A percentile compares a stretch with the other conserved stretches of the same genome.
Conservation (phyloP, 768 basidiomycete genomes). For the Xerocomellus dryophilus region DNA sequence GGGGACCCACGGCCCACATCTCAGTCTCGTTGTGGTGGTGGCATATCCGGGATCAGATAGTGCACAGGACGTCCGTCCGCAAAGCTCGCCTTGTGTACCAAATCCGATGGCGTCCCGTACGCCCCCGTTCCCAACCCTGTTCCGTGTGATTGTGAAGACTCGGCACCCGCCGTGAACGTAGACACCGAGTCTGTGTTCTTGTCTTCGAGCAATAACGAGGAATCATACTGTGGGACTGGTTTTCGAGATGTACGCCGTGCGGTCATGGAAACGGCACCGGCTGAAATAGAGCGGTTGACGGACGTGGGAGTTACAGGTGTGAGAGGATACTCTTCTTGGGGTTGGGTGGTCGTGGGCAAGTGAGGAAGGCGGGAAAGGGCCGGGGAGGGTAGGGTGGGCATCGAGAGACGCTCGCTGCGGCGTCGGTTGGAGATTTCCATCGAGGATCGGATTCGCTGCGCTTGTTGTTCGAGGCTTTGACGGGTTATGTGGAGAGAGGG, state of each 20-base stretch:
- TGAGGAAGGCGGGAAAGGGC: slow-evolving; percentile 14
- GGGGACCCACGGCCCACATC: slow-evolving; percentile 1
- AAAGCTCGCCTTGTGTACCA: slow-evolving; percentile 44
- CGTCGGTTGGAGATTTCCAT: slow-evolving; percentile 28
- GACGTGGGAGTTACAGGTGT: slow-evolving; percentile 22
- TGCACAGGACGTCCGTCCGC: slow-evolving; percentile 48
- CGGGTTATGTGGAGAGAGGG: slow-evolving; percentile 11
- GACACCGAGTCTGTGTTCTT: slow-evolving; percentile 22
- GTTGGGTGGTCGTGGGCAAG: slow-evolving; percentile 15
- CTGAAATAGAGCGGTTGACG: slow-evolving; percentile 29
- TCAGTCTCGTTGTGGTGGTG: slow-evolving; percentile 34
- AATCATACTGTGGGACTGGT: slow-evolving; percentile 54
- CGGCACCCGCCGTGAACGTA: slow-evolving; percentile 19
- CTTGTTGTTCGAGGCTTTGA: slow-evolving; percentile 28
- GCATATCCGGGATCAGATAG: slow-evolving; percentile 61
- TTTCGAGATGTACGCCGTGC: slow-evolving; percentile 44
- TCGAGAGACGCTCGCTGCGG: slow-evolving; percentile 30
- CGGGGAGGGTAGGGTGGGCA: slow-evolving; percentile 24
- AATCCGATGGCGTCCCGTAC: slow-evolving; percentile 16
- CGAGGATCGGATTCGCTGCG: slow-evolving; percentile 31
- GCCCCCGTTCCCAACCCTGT: slow-evolving; percentile 12
- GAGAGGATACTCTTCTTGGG: slow-evolving; percentile 31
- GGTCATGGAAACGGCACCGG: slow-evolving; percentile 19
- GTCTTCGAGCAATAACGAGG: slow-evolving; percentile 26
- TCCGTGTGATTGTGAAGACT: slow-evolving; percentile 30